Percentiles rank a stretch among this genome's conserved stretches.
Conservation (phyloP, 768 basidiomycete species). For the Podaxis carcinomalis region DNA sequence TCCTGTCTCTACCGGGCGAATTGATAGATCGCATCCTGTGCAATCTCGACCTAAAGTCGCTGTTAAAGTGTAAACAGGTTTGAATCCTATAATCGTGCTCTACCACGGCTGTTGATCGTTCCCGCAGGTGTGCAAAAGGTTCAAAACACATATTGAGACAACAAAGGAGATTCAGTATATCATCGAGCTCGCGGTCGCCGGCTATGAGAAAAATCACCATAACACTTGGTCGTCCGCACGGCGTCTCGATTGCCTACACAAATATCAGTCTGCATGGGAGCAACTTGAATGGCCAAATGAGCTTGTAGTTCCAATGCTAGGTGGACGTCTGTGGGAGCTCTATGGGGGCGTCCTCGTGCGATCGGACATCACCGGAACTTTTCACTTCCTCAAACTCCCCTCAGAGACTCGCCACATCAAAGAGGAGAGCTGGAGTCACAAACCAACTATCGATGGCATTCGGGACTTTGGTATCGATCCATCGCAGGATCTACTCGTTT, state of each 20-base stretch:
- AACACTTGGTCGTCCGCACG: conserved; percentile 23
- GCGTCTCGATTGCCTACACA: conserved; percentile 34
- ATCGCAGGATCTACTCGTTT: conserved; percentile 58
- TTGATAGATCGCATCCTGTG: conserved; percentile 13
- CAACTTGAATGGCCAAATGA: conserved; percentile 30
- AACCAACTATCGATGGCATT: conserved; percentile 29
- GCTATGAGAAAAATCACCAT: conserved; percentile 35
- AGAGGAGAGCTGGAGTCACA: conserved; percentile 39
- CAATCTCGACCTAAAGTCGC: conserved; percentile 15
- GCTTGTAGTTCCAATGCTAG: conserved; percentile 32
- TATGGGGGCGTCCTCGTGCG: conserved; percentile 56
- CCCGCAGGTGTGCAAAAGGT: conserved; percentile 27
- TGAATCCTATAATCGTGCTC: background rate
- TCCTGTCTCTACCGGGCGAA: conserved; percentile 16
- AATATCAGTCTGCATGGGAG: conserved; percentile 36
- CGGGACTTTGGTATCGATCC: conserved; percentile 67
- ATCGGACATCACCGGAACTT: conserved; percentile 19
- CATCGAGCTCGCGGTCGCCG: conserved; percentile 41
- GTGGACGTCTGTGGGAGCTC: conserved; percentile 51
- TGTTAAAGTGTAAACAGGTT: conserved; percentile 25
- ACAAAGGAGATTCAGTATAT: conserved; percentile 33
- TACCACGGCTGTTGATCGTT: background rate
- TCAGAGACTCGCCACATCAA: conserved; percentile 44
- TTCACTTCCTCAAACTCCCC: conserved; percentile 46
- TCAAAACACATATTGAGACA: conserved; percentile 22